Evolutionary conservation across 805 yeast genomes (phyloP), one percentile per base, ranked within the genome.

Genomic region (Candida dajiaensis): DNA sequence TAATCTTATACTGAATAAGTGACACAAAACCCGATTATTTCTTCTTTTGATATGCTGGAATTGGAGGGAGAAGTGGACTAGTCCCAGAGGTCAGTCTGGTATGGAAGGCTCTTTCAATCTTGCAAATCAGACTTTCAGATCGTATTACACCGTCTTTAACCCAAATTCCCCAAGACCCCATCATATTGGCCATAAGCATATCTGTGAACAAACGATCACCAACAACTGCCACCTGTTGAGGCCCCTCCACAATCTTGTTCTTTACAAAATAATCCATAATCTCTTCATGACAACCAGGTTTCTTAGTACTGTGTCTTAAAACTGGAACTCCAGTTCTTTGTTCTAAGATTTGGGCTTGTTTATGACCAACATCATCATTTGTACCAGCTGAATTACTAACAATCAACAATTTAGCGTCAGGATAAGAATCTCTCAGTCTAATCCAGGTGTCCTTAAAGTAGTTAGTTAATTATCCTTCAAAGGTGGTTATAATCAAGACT

Each of bases 351-450:
- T 59, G 52, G 0, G 97, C 97, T 56, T 86, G 85, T 16, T 50
- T 49, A 47, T 78, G 74, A 29, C 69, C 72, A 0, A 54, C 57
- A 57, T 90, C 97, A 55, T 84, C 95, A 48, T 76, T 71, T 0
- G 95, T 85, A 0, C 99, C 99, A 0, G 98, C 97, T 0, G 96
- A 86, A 58, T 92, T 92, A 56, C 95, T 85, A 4, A 92, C 96
- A 10, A 92, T 84, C 33, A 89, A 68, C 19, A 90, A 63, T 11
- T 71, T 70, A 5, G 80, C 82, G 31, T 72, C 78, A 0, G 94
- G 89, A 56, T 83, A 88, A 2, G 64, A 55, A n/a, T 64, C 54
- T 38, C 71, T 70, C 42, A 88, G 64, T n/a, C 61, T 55, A 6
- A 67, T 64, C 89, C 94, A 89, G 38, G 70, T 58, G 55, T 64